Conservation (phyloP, 129 eudicot species). For the Helichrysum umbraculigerum region DNA sequence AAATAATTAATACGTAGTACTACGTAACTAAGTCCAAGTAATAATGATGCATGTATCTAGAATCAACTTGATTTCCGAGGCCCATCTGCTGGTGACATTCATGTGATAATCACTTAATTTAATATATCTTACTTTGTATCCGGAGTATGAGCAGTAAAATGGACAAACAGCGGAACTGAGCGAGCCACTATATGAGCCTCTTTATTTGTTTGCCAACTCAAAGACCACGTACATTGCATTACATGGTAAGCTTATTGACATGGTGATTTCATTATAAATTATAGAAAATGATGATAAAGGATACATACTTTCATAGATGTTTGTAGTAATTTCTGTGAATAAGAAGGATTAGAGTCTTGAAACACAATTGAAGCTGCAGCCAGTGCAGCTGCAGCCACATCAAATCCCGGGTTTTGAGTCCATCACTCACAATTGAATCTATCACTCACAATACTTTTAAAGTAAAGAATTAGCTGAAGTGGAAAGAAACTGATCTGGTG, state of each 20-base stretch:
- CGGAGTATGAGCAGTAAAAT: conserved; percentile 92
- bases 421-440: too few species aligned
- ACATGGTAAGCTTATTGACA: conserved; percentile 11
- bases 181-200: conserved; percentile 83
- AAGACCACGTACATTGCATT: conserved; percentile 27
- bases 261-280: neutral
- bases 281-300: neutral
- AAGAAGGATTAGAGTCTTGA: conserved; percentile 72
- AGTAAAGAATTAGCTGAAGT: too few species aligned
- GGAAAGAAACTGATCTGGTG: too few species aligned
- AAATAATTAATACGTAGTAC: too few species aligned
- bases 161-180: conserved; percentile 80
- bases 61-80: too few species aligned
- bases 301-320: conserved; percentile 61
- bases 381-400: conserved; percentile 92
- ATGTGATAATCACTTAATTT: neutral
- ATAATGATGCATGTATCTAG: too few species aligned
- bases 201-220: conserved; percentile 74
- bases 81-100: too few species aligned
- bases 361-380: conserved; percentile 91
- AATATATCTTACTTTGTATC: conserved; percentile 59
- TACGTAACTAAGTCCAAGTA: too few species aligned
- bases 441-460: too few species aligned
- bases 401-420: conserved; percentile 86
- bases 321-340: conserved; percentile 57